These are phyloP conservation scores for Hsuehochloa calcarea DNA, from an alignment of 176 grass and related monocot genomes.

Conservation along the genomic window DNA sequence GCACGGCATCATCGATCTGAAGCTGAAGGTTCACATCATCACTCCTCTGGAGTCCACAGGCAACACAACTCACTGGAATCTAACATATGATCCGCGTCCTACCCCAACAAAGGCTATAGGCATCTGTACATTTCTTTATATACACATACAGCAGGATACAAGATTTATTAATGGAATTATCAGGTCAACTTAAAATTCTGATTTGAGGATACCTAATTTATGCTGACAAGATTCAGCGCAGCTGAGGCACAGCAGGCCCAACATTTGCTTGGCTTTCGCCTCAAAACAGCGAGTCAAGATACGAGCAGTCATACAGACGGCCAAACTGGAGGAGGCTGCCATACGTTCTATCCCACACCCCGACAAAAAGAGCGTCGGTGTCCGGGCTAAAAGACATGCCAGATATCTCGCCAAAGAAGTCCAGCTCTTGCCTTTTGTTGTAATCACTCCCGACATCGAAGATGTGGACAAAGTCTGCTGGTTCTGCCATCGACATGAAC, in stretches of 20 bases:
- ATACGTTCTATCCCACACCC: slow-evolving; percentile 90
- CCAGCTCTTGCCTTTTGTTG: slow-evolving; percentile 74
- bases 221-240: slow-evolving; percentile 23
- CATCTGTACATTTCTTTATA: slow-evolving; percentile 53
- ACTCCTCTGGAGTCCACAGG: neutral
- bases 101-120: slow-evolving; percentile 7
- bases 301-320: slow-evolving; percentile 53
- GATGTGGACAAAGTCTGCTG: slow-evolving; percentile 90
- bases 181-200: slow-evolving; percentile 23
- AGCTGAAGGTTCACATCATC: neutral
- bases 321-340: slow-evolving; percentile 88
- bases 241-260: slow-evolving; percentile 24
- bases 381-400: slow-evolving; percentile 84
- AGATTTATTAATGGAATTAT: slow-evolving; percentile 51
- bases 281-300: slow-evolving; percentile 79
- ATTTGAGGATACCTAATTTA: slow-evolving; percentile 44
- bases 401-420: slow-evolving; percentile 96
- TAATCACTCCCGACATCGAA: slow-evolving; percentile 73
- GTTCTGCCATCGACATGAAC: slow-evolving; percentile 96
- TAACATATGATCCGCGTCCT: slow-evolving; percentile 21
- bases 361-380: slow-evolving; percentile 73
- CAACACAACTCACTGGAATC: slow-evolving; percentile 4
- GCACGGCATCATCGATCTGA: neutral
- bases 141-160: slow-evolving; percentile 43
- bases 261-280: slow-evolving; percentile 7